Evolutionary conservation across 1,284 basidiomycete species (phyloP).

Genomic region (Irpex sp.): DNA sequence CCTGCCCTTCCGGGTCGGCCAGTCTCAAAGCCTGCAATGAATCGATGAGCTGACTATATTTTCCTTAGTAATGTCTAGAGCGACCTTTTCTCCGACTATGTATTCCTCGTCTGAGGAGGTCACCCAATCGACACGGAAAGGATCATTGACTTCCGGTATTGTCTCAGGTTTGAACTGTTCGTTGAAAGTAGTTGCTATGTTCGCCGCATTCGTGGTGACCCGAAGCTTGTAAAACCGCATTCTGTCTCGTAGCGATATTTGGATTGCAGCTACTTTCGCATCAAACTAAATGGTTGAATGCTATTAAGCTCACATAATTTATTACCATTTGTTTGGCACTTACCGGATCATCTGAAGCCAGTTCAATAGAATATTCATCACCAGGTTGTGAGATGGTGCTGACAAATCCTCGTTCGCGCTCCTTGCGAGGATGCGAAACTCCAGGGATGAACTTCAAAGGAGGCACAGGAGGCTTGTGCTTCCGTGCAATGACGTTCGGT

Average conservation of each 20-base stretch:
- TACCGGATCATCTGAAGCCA: conserved; percentile 70
- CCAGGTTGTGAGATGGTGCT: conserved; percentile 33
- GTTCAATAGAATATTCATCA: conserved; percentile 54
- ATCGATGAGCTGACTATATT: background rate
- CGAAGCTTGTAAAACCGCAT: conserved; percentile 92
- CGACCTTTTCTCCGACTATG: conserved; percentile 79
- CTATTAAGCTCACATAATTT: conserved; percentile 4
- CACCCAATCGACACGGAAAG: conserved; percentile 87
- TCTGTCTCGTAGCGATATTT: conserved; percentile 80
- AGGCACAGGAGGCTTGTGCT: conserved; percentile 53
- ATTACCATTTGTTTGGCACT: conserved; percentile 27
- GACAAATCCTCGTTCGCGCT: conserved; percentile 32
- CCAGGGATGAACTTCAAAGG: conserved; percentile 52
- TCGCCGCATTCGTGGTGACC: conserved; percentile 79
- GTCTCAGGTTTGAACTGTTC: conserved; percentile 82
- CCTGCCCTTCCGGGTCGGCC: conserved; percentile 70
- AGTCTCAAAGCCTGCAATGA: conserved; percentile 73
- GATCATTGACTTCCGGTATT: conserved; percentile 87
- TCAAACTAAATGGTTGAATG: conserved; percentile 60
- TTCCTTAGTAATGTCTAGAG: conserved; percentile 14
- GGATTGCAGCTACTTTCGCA: conserved; percentile 77
- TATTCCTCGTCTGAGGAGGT: conserved; percentile 55
- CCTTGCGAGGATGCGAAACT: conserved; percentile 59
- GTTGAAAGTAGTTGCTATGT: conserved; percentile 82
- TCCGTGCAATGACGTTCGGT: conserved; percentile 85